These are phyloP conservation scores for Cryphonectria japonica DNA, from an alignment of 2,329 filamentous ascomycete species.

Conservation along the genomic window DNA sequence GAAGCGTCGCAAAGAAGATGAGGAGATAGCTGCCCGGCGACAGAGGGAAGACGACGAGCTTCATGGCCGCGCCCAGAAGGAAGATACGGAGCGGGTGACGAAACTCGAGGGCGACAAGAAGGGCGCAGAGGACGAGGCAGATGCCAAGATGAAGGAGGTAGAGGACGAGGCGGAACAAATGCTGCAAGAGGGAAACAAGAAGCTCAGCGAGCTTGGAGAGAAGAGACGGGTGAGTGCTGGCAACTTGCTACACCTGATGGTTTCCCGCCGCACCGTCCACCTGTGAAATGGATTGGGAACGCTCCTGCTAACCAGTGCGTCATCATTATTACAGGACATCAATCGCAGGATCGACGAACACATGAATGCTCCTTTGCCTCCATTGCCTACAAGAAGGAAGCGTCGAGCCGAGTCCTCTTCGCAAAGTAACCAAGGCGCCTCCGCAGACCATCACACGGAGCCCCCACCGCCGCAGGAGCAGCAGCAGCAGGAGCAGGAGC, in stretches of 20 bases:
- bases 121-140: constrained; percentile 42
- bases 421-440: not conserved
- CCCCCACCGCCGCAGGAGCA: not conserved
- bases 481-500: not conserved
- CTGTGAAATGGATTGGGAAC: constrained; percentile 23
- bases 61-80: constrained; percentile 32
- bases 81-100: constrained; percentile 39
- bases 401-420: constrained; percentile 21
- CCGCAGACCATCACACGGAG: not conserved
- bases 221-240: constrained; percentile 37
- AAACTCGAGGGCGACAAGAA: constrained; percentile 38
- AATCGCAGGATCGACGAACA: constrained; percentile 49
- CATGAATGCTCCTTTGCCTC: constrained; percentile 40
- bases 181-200: constrained; percentile 39
- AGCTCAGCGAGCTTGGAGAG: constrained; percentile 40
- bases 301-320: not conserved
- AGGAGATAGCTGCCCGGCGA: constrained; percentile 43
- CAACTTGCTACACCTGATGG: too few relatives aligned
- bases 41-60: constrained; percentile 44
- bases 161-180: constrained; percentile 39
- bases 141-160: constrained; percentile 40
- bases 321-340: constrained; percentile 40
- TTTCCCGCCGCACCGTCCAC: not conserved
- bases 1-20: constrained; percentile 45
- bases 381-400: constrained; percentile 35